Base-by-base conservation (phyloP, 2,329 filamentous ascomycete species). In the Didymella lethalis region DNA sequence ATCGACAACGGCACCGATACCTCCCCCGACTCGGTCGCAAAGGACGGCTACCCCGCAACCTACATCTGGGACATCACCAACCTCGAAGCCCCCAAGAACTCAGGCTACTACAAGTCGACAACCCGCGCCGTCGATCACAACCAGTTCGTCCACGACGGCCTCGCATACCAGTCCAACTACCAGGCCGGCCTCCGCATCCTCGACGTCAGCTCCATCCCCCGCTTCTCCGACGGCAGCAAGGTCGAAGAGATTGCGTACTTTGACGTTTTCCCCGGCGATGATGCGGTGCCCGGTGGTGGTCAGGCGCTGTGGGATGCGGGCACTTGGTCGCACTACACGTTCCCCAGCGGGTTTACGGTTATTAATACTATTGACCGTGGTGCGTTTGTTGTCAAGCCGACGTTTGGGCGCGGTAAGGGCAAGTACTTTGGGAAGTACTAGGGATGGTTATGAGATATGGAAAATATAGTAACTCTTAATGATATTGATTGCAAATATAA, bases 301-400 rank as follows among this genome's bases (percentile, higher is more conserved):
- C 75, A 77, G 26, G 70, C 70, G 12, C 51, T 79, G 6, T 76
- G 77, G 63, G 79, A 80, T 54, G 74, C 73, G 26, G 79, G 79
- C 10, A 79, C 77, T 3, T 82, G 79, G 79, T 75, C 74, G 12
- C 76, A 76, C 23, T 81, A 63, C 56, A 72, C 77, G 11, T 80
- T 81, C 56, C 59, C 59, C 31, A 71, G 74, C 43, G 79, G 79
- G 7, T 80, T 66, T 59, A 75, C 83, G 41, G 74, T 82, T 14
- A 70, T 83, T 49, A 84, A 84, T 67, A 83, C 80, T 2, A 83
- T 84, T 59, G 82, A 84, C 58, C 69, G 75, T 29, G 75, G 75
- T 59, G 75, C 68, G 16, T 78, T 77, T 60, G 71, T 76, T 20
- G 71, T 76, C 8, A 75, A 71, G 65, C 62, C 71, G 12, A 71